A percentile compares a stretch with the other conserved stretches of the same genome.
Evolutionary conservation across 768 basidiomycete species (phyloP).

Genomic region (Calocybe cyanea): DNA sequence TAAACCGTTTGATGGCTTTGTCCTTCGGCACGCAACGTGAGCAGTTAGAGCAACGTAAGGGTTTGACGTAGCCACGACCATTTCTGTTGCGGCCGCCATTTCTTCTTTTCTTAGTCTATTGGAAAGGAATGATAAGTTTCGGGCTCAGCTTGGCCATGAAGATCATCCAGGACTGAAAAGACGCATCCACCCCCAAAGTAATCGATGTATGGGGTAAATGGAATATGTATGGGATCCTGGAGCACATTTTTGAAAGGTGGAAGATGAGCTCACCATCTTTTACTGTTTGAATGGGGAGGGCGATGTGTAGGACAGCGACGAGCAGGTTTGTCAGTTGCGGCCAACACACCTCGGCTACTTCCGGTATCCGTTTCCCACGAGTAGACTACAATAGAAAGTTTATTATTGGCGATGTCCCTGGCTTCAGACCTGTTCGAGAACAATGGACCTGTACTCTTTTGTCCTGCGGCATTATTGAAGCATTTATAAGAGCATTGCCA

Average conservation of each 20-base stretch:
- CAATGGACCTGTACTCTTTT: slow-evolving; percentile 15
- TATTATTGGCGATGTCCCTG: too few species aligned
- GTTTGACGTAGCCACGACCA: slow-evolving; percentile 92
- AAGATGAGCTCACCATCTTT: slow-evolving; percentile 37
- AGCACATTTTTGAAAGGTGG: neutral
- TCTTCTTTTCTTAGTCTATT: slow-evolving; percentile 98
- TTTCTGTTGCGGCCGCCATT: slow-evolving; percentile 99
- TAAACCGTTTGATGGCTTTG: slow-evolving; percentile 99
- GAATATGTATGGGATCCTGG: too few species aligned
- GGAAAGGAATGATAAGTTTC: too few species aligned
- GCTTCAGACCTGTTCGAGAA: too few species aligned
- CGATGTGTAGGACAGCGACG: slow-evolving; percentile 33
- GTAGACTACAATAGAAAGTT: neutral
- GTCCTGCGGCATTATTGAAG: neutral
- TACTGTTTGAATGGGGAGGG: slow-evolving; percentile 31
- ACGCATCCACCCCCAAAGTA: slow-evolving; percentile 33
- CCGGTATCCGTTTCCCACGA: slow-evolving; percentile 26
- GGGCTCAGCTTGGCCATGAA: slow-evolving; percentile 11
- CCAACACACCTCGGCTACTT: slow-evolving; percentile 22
- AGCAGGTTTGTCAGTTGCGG: slow-evolving; percentile 23
- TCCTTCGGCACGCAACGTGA: slow-evolving; percentile 97
- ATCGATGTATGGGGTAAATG: too few species aligned
- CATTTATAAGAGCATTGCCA: neutral
- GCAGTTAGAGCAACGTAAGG: slow-evolving; percentile 99
- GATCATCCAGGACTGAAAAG: slow-evolving; percentile 30